A percentile compares a stretch with the other conserved stretches of the same genome.
Conservation (phyloP, 2,329 filamentous ascomycete species). For the Trichoderma sp. region DNA sequence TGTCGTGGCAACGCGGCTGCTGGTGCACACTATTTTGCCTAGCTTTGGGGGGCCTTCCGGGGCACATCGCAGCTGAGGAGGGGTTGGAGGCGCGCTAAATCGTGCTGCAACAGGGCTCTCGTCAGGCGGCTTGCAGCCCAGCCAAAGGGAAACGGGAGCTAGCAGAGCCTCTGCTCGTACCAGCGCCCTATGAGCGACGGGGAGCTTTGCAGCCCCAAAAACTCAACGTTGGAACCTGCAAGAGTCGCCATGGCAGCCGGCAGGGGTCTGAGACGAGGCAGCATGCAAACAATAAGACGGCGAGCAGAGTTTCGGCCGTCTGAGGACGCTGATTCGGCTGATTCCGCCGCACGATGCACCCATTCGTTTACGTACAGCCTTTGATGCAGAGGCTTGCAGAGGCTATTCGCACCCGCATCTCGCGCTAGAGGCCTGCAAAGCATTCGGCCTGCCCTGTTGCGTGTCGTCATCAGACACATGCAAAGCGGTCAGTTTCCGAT, state of each 20-base stretch:
- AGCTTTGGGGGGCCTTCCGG: background rate
- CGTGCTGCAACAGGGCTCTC: background rate
- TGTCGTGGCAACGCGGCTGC: constrained; percentile 28
- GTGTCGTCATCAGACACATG: constrained; percentile 17
- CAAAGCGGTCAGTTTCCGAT: constrained; percentile 16
- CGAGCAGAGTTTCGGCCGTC: background rate
- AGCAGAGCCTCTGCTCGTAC: background rate
- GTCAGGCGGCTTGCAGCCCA: constrained; percentile 10
- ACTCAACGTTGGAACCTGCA: background rate
- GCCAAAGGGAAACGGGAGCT: background rate
- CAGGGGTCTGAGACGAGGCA: constrained; percentile 22
- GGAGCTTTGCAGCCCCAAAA: background rate
- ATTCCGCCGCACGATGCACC: constrained; percentile 8
- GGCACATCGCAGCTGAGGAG: constrained; percentile 14
- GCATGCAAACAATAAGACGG: constrained; percentile 21
- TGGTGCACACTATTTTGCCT: constrained; percentile 1
- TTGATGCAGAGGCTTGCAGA: constrained; percentile 9
- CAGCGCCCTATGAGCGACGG: background rate
- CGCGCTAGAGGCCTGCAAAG: constrained; percentile 14
- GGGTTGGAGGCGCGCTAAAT: constrained; percentile 18
- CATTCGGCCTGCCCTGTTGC: background rate
- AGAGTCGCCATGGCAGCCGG: constrained; percentile 27
- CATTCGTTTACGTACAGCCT: background rate
- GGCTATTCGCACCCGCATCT: constrained; percentile 10
- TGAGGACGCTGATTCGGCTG: constrained; percentile 11